Conservation (phyloP, 176 grass and related monocot species). For the Tillandsia leiboldiana region DNA sequence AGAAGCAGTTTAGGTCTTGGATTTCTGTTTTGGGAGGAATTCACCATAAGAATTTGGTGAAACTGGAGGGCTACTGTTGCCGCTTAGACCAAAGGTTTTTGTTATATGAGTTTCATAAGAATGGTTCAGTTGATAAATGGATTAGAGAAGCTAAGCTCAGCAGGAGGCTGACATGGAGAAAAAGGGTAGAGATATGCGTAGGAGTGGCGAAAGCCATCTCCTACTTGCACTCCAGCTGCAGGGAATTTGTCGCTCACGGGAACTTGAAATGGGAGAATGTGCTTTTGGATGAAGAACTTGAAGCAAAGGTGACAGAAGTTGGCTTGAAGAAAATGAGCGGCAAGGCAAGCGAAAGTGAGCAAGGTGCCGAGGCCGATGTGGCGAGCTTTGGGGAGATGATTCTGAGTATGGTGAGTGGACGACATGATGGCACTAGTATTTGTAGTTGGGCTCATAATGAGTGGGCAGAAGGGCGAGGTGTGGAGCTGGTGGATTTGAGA, state of each 20-base stretch:
- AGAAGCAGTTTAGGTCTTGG: constrained; percentile 10
- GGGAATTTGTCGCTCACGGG: constrained; percentile 4
- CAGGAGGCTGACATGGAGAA: constrained; percentile 7
- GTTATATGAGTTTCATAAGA: constrained; percentile 6
- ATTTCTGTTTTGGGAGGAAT: background rate
- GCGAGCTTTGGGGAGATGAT: constrained; percentile 9
- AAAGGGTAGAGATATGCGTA: constrained; percentile 1
- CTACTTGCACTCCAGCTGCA: constrained; percentile 7
- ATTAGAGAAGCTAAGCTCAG: constrained; percentile 2
- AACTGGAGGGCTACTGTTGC: constrained; percentile 2
- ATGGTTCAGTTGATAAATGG: constrained; percentile 11
- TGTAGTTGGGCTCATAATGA: background rate
- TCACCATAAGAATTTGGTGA: constrained; percentile 11
- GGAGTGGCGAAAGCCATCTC: constrained; percentile 5
- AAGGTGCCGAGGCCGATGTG: background rate
- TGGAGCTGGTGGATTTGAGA: background rate
- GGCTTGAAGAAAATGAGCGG: background rate
- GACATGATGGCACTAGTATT: background rate
- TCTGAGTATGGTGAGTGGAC: constrained; percentile 2
- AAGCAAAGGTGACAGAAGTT: constrained; percentile 4
- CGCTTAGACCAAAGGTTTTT: background rate
- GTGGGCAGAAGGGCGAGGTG: background rate
- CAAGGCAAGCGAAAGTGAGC: background rate
- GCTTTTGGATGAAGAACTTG: background rate
- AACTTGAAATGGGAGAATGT: constrained; percentile 12